phyloP scores from a whole-genome alignment of 805 yeast species.

The Schwanniomyces yamadae region DNA sequence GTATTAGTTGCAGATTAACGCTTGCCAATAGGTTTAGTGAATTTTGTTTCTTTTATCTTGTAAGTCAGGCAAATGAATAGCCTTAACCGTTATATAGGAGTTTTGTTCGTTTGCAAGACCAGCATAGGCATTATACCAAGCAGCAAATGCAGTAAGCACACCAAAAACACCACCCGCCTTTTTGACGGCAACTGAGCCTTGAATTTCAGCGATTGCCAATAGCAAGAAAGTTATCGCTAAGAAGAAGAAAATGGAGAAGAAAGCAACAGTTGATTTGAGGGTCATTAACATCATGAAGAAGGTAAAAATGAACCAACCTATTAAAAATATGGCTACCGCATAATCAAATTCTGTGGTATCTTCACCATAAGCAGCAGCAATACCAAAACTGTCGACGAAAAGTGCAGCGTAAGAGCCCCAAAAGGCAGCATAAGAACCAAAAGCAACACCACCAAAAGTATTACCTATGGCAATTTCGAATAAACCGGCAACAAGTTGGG shows the following conservation, averaged over 20 bases:
- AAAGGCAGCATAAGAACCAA: constrained; percentile 65
- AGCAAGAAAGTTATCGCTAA: constrained; percentile 41
- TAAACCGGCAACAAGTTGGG: constrained; percentile 71
- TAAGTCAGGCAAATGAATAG: constrained; percentile 50
- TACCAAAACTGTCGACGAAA: constrained; percentile 37
- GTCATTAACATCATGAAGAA: constrained; percentile 42
- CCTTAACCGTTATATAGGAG: constrained; percentile 53
- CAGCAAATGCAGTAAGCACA: constrained; percentile 38
- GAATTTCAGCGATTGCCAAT: constrained; percentile 38
- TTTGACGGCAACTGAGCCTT: constrained; percentile 26
- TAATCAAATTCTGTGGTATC: constrained; percentile 18
- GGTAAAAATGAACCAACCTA: constrained; percentile 46
- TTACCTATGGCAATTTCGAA: constrained; percentile 75
- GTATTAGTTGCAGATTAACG: background rate
- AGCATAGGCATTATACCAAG: constrained; percentile 48
- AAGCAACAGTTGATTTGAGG: constrained; percentile 43
- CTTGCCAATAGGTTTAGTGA: background rate
- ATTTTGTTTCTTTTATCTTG: constrained; percentile 4
- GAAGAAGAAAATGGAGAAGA: constrained; percentile 41
- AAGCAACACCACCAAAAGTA: constrained; percentile 71
- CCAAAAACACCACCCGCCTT: constrained; percentile 46
- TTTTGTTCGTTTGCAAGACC: constrained; percentile 59
- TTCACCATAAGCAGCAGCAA: constrained; percentile 30
- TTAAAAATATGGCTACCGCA: constrained; percentile 39
- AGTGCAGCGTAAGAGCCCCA: constrained; percentile 77